Evolutionary conservation across 108 stramenopile genomes (phyloP).

Genomic region (Hondaea fermentalgiana): DNA sequence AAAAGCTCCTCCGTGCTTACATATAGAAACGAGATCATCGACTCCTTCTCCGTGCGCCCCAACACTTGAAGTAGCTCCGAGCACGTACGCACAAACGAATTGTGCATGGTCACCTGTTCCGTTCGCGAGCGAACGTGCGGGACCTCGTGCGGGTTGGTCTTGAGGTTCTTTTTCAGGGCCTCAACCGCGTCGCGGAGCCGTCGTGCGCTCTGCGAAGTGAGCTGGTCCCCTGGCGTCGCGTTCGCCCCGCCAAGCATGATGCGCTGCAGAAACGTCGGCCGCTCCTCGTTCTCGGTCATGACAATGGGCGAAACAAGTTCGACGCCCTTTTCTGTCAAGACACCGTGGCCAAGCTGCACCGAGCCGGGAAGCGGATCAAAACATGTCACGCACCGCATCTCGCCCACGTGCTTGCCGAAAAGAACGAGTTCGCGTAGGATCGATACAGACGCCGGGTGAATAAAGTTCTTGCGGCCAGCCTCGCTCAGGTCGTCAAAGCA

Average conservation of each 20-base stretch:
- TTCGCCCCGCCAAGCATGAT: background rate
- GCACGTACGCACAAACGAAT: background rate
- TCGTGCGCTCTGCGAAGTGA: background rate
- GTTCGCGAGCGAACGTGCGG: background rate
- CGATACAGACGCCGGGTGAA: background rate
- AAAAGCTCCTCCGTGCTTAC: background rate
- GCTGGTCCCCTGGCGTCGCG: background rate
- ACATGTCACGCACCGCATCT: background rate
- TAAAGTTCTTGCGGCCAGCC: background rate
- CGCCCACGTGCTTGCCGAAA: background rate
- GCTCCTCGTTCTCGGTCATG: background rate
- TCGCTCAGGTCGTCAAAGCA: background rate
- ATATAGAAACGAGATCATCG: background rate
- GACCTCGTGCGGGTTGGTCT: background rate
- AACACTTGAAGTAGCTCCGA: background rate
- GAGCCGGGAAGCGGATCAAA: background rate
- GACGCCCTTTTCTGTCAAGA: background rate
- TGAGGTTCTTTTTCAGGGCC: background rate
- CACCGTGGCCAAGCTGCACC: conserved; percentile 8
- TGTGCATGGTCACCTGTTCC: background rate
- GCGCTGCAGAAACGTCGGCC: background rate
- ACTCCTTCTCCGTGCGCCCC: background rate
- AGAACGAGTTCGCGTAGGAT: background rate
- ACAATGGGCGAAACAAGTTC: background rate
- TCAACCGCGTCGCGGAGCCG: background rate